A percentile compares a stretch with the other conserved stretches of the same genome.
These are phyloP conservation scores for Santalum album DNA, from an alignment of 164 flowering plant species.

Conservation along the genomic window DNA sequence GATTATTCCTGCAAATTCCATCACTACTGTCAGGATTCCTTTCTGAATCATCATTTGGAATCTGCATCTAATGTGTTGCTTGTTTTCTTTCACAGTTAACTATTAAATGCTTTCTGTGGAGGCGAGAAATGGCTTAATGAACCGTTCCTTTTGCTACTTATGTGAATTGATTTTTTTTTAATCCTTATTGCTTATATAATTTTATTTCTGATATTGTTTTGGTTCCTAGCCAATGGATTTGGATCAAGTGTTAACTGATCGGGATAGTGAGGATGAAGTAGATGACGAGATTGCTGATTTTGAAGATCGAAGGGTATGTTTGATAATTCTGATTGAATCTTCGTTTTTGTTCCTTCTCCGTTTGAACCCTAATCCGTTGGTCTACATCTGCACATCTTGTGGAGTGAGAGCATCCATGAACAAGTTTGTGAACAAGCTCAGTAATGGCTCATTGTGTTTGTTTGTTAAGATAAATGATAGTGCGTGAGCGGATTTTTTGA, in stretches of 20 bases:
- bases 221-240: constrained; percentile 68
- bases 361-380: not conserved
- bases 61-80: too few species aligned
- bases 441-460: too few species aligned
- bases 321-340: not conserved
- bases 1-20: too few species aligned
- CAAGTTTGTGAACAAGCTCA: too few species aligned
- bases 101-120: too few species aligned
- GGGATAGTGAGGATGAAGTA: constrained; percentile 95
- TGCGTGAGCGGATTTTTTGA: too few species aligned
- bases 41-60: too few species aligned
- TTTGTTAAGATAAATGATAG: too few species aligned
- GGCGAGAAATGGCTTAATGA: too few species aligned
- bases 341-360: not conserved
- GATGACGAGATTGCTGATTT: constrained; percentile 96
- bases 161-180: not conserved
- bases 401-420: too few species aligned
- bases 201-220: not conserved
- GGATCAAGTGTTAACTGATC: constrained; percentile 80
- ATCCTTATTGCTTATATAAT: not conserved
- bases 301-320: constrained; percentile 89
- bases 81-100: too few species aligned
- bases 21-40: too few species aligned
- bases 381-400: not conserved
- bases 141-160: not conserved